These are phyloP conservation scores for Rhizoclosmatium sp. DNA, from an alignment of 192 early-diverging fungal genomes.

Conservation along the genomic window DNA sequence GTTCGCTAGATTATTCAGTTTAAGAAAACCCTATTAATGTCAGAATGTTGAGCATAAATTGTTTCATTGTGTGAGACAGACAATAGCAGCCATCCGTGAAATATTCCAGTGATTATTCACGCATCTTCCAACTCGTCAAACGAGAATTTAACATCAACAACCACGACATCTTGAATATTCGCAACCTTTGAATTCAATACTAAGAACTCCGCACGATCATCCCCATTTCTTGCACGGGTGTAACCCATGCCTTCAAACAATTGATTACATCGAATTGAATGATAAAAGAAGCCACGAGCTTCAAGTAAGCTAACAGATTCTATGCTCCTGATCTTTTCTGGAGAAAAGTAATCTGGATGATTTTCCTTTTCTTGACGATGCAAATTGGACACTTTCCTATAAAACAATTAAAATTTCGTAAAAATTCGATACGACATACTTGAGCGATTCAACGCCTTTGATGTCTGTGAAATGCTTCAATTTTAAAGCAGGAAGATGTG, in stretches of 20 bases:
- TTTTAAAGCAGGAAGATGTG: conserved; percentile 8
- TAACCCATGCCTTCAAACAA: conserved; percentile 28
- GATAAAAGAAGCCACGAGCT: conserved; percentile 32
- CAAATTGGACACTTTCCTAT: neutral
- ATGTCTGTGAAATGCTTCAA: conserved; percentile 8
- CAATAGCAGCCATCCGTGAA: no score
- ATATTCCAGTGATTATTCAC: no score
- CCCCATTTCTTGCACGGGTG: conserved; percentile 7
- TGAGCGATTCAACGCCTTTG: neutral
- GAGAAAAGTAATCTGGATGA: conserved; percentile 11
- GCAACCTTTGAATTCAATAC: conserved; percentile 2
- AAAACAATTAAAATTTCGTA: neutral
- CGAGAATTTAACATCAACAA: conserved; percentile 22
- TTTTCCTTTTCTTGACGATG: conserved; percentile 7
- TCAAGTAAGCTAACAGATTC: neutral
- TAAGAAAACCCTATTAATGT: no score
- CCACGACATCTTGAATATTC: neutral
- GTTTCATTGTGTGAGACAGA: no score
- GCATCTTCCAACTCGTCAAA: neutral
- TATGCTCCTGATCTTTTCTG: conserved; percentile 2
- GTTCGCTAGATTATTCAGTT: no score
- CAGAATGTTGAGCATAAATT: no score
- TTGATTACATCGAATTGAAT: conserved; percentile 20
- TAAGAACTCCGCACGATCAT: conserved; percentile 20
- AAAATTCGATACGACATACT: neutral